These are phyloP conservation scores for Colletotrichum salicis DNA, from an alignment of 2,329 filamentous ascomycete genomes.

Conservation along the genomic window DNA sequence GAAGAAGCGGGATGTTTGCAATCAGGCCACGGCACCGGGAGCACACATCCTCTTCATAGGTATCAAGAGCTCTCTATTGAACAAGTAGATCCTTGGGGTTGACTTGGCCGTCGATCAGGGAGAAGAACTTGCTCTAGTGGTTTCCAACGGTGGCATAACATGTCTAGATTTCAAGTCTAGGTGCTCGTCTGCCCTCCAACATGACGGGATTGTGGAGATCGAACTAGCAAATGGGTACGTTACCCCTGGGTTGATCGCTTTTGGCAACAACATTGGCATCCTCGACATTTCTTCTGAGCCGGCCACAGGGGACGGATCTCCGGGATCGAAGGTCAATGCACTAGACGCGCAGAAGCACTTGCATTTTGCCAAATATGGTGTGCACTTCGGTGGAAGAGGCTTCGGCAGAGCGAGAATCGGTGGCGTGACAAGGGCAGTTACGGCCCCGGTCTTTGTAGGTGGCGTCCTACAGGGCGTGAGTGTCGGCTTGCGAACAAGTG, in stretches of 20 bases:
- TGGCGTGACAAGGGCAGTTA: conserved; percentile 56
- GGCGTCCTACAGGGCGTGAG: conserved; percentile 52
- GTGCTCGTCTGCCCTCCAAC: background rate
- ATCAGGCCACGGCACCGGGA: background rate
- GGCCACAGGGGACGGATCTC: conserved; percentile 58
- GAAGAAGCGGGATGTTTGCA: background rate
- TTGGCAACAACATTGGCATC: conserved; percentile 59
- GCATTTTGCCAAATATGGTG: conserved; percentile 51
- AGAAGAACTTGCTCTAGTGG: background rate
- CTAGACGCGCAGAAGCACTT: conserved; percentile 42
- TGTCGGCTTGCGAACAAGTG: conserved; percentile 50
- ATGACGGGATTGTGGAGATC: conserved; percentile 39
- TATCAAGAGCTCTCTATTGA: background rate
- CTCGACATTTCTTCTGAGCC: conserved; percentile 57
- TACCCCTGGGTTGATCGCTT: conserved; percentile 58
- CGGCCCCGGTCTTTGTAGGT: conserved; percentile 45
- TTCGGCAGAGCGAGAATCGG: conserved; percentile 54
- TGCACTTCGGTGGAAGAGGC: conserved; percentile 51
- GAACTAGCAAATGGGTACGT: conserved; percentile 57
- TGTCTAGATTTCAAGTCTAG: background rate
- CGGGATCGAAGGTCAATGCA: conserved; percentile 39
- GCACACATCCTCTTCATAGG: background rate
- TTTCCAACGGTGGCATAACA: background rate
- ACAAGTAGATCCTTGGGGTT: background rate
- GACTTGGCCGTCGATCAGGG: too few relatives aligned